Evolutionary conservation across 1,284 basidiomycete genomes (phyloP).

Genomic region (Nidula niveotomentosa): DNA sequence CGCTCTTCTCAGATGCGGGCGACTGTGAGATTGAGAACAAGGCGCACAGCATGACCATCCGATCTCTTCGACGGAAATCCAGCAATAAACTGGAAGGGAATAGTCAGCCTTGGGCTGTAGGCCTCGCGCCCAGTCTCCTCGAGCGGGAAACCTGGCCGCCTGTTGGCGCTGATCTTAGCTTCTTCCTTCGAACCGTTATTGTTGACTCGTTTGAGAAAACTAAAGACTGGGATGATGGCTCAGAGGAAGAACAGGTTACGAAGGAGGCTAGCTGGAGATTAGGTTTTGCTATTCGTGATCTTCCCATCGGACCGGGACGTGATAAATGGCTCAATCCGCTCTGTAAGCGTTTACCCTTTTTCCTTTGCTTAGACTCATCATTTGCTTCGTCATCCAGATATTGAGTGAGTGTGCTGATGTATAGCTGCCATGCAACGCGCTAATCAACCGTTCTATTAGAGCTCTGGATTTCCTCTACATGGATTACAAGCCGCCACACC

Average conservation of each 20-base stretch:
- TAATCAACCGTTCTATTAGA: conserved; percentile 26
- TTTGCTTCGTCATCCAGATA: conserved; percentile 33
- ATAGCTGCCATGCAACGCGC: background rate
- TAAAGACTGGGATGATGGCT: conserved; percentile 18
- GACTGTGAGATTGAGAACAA: conserved; percentile 39
- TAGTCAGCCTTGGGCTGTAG: conserved; percentile 63
- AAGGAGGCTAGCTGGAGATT: conserved; percentile 75
- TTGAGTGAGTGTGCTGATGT: conserved; percentile 49
- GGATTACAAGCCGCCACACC: conserved; percentile 78
- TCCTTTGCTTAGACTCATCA: conserved; percentile 3
- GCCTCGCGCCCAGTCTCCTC: conserved; percentile 69
- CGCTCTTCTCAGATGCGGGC: conserved; percentile 69
- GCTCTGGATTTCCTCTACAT: conserved; percentile 88
- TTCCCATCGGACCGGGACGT: conserved; percentile 59
- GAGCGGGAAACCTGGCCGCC: conserved; percentile 82
- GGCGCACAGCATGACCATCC: conserved; percentile 32
- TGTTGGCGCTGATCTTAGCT: conserved; percentile 79
- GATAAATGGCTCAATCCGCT: conserved; percentile 80
- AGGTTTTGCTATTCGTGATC: conserved; percentile 79
- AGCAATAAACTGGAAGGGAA: conserved; percentile 22
- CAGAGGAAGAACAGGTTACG: conserved; percentile 32
- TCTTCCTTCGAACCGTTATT: conserved; percentile 77
- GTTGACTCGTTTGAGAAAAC: conserved; percentile 63
- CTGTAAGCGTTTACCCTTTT: conserved; percentile 42
- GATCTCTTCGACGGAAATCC: conserved; percentile 27